Evolutionary conservation across 805 yeast species (phyloP), one percentile per base, ranked within the genome.

Genomic region (Nakazawaea laoshanensis): DNA sequence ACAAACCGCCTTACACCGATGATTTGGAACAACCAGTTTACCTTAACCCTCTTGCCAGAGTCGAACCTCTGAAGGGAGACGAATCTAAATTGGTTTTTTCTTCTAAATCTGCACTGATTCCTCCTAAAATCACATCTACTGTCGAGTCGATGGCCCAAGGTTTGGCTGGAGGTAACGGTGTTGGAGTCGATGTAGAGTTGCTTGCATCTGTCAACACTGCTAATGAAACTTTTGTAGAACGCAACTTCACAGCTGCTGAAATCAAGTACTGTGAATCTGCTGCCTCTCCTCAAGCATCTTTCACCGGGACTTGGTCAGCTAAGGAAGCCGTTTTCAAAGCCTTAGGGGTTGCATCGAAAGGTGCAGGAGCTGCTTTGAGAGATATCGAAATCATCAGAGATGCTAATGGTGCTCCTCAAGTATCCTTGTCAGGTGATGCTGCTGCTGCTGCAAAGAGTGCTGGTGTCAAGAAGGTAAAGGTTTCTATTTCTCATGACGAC

Each of bases 311-410:
- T 27, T 92, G 99, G 99, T 85, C 96, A 19, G 98, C 98, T 28
- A 92, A 92, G 64, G 99, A 92, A 65, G 98, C 99, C 27, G 96
- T 88, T 22, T 92, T 92, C 78, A 92, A 92, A 67, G 84, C 95
- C 13, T 67, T 92, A 52, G 88, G 92, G 41, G 94, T 85, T 42
- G 71, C 73, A 51, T 77, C 94, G 29, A 74, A 77, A 53, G 99
- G 99, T 39, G 96, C 89, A 11, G 98, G 97, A 41, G 97, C 98
- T 24, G 68, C 94, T 21, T 70, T 92, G 63, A 74, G 71, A 55
- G 95, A 86, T 40, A 94, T 92, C 59, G 97, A 89, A 64, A 84
- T 92, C 48, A 48, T 65, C 19, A 79, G 89, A 49, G 78, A 71
- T 43, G 45, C 61, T 31, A 76, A 75, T 36, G 88, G 88, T 35